phyloP scores from a whole-genome alignment of 495 filamentous ascomycete genomes.

The Podospora pseudoanserina region DNA sequence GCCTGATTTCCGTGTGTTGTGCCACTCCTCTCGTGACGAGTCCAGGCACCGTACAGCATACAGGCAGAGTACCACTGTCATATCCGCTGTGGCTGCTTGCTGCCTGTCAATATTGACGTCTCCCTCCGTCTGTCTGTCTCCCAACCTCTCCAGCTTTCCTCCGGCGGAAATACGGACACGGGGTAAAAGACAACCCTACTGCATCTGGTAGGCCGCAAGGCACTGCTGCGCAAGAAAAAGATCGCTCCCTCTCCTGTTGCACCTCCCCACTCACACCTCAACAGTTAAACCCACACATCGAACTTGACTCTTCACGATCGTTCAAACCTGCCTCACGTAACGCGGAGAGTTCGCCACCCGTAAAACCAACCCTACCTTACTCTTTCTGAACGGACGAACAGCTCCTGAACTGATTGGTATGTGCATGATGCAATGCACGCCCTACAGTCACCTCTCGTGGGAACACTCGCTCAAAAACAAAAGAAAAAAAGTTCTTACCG shows the following conservation, averaged over 20 bases:
- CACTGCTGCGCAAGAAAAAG: neutral
- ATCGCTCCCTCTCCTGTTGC: neutral
- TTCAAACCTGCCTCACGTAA: neutral
- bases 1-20: neutral
- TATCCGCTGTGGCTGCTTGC: neutral
- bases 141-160: neutral
- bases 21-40: neutral
- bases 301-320: neutral
- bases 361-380: neutral
- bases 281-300: neutral
- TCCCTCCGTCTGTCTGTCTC: neutral
- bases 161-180: neutral
- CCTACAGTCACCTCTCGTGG: neutral
- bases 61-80: neutral
- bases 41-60: neutral
- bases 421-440: neutral
- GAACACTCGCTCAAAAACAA: neutral
- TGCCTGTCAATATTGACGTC: neutral
- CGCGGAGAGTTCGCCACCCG: neutral
- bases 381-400: neutral
- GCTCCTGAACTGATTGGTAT: neutral
- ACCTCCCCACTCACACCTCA: neutral
- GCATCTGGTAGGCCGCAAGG: neutral
- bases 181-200: neutral
- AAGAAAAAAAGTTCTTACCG: neutral